A percentile compares a stretch with the other conserved stretches of the same genome.
Conservation (phyloP, 441 rosid species). For the Kokia cookei region DNA sequence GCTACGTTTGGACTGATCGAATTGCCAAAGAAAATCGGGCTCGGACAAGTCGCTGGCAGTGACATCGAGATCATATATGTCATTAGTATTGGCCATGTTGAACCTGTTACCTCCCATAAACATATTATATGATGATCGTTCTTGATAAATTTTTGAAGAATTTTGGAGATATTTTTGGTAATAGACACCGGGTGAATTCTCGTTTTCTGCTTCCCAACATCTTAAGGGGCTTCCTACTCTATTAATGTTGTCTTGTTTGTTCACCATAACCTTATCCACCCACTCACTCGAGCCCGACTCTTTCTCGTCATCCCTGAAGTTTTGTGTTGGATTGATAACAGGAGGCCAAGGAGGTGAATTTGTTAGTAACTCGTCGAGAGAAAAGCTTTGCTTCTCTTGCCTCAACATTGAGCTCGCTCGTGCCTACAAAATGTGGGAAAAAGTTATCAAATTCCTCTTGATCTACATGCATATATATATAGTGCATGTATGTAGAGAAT, state of each 20-base stretch:
- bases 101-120: slow-evolving; percentile 47
- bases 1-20: slow-evolving; percentile 58
- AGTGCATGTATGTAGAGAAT: neutral
- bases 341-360: slow-evolving; percentile 99
- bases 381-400: slow-evolving; percentile 66
- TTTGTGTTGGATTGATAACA: slow-evolving; percentile 56
- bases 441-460: slow-evolving; percentile 8
- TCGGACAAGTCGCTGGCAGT: slow-evolving; percentile 87
- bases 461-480: neutral
- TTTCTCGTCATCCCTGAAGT: slow-evolving; percentile 61
- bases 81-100: slow-evolving; percentile 30
- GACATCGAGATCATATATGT: slow-evolving; percentile 73
- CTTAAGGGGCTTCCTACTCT: slow-evolving; percentile 49
- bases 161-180: slow-evolving; percentile 67
- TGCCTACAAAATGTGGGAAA: slow-evolving; percentile 34
- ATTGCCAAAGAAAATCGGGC: slow-evolving; percentile 88
- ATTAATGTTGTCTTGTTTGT: slow-evolving; percentile 63
- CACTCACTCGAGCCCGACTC: slow-evolving; percentile 76
- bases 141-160: slow-evolving; percentile 52
- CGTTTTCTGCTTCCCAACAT: slow-evolving; percentile 48
- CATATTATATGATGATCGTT: slow-evolving; percentile 63
- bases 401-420: slow-evolving; percentile 32
- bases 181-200: slow-evolving; percentile 41
- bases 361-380: slow-evolving; percentile 72
- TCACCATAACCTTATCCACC: slow-evolving; percentile 97